Evolutionary conservation across 257 asterid species (phyloP).

Genomic region (Striga asiatica): DNA sequence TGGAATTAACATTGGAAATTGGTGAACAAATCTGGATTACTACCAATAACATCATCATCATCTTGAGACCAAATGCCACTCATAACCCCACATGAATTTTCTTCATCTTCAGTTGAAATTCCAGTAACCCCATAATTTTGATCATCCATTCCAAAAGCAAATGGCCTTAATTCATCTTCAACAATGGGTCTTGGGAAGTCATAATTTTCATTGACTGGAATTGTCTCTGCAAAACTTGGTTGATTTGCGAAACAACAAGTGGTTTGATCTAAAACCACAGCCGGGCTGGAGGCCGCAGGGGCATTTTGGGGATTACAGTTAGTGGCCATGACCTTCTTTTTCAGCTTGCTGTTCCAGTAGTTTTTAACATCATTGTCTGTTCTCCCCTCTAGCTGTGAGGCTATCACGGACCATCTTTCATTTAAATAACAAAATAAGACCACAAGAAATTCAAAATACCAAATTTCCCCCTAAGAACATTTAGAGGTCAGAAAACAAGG

Average conservation of each 20-base stretch:
- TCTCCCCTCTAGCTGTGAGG: slow-evolving; percentile 53
- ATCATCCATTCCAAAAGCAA: slow-evolving; percentile 17
- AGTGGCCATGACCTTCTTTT: slow-evolving; percentile 26
- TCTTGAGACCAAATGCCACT: slow-evolving; percentile 23
- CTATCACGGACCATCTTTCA: slow-evolving; percentile 44
- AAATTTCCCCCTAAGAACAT: too few species aligned
- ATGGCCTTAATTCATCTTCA: too few species aligned
- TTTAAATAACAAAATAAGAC: too few species aligned
- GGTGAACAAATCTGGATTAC: slow-evolving; percentile 24
- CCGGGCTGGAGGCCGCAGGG: background rate
- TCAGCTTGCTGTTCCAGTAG: slow-evolving; percentile 49
- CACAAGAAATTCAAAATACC: too few species aligned
- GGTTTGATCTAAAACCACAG: slow-evolving; percentile 3
- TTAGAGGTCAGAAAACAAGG: too few species aligned
- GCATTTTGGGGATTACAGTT: background rate
- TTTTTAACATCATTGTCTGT: slow-evolving; percentile 58
- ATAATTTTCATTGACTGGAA: too few species aligned
- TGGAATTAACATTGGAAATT: slow-evolving; percentile 8
- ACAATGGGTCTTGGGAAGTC: too few species aligned
- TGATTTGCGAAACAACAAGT: too few species aligned
- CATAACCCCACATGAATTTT: slow-evolving; percentile 10
- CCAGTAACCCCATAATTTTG: too few species aligned
- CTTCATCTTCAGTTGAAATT: slow-evolving; percentile 15
- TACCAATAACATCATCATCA: slow-evolving; percentile 6
- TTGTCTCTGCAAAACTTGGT: too few species aligned